These are phyloP conservation scores for Penicillium paradoxum DNA, from an alignment of 495 filamentous ascomycete species.

Conservation along the genomic window DNA sequence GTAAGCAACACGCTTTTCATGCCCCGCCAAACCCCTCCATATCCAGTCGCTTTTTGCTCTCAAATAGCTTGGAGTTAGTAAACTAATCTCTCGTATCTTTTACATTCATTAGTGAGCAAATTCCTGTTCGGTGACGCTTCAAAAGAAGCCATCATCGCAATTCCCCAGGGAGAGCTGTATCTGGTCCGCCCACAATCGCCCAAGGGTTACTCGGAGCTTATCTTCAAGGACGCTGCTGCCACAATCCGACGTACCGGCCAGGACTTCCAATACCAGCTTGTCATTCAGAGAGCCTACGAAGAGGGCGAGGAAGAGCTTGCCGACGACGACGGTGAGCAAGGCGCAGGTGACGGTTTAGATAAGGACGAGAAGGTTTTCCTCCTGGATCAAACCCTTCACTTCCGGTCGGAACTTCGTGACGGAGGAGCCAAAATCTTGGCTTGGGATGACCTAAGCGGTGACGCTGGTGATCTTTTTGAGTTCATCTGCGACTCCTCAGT, in stretches of 20 bases:
- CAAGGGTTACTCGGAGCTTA: conserved; percentile 96
- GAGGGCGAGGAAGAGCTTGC: conserved; percentile 91
- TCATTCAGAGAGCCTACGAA: conserved; percentile 92
- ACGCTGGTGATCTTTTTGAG: conserved; percentile 89
- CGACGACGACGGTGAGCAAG: conserved; percentile 81
- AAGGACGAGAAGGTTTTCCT: conserved; percentile 97
- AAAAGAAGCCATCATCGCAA: conserved; percentile 90
- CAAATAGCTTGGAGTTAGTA: neutral
- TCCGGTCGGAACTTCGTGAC: conserved; percentile 75
- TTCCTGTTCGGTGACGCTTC: conserved; percentile 87
- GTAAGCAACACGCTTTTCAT: conserved; percentile 37
- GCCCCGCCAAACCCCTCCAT: conserved; percentile 37
- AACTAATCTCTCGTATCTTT: conserved; percentile 14
- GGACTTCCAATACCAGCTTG: conserved; percentile 94
- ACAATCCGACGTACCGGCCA: conserved; percentile 88
- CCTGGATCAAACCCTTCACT: conserved; percentile 84
- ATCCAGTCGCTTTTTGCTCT: conserved; percentile 8
- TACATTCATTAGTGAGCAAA: conserved; percentile 63
- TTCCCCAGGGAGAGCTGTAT: conserved; percentile 93
- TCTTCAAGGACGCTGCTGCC: conserved; percentile 95
- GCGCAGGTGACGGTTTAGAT: conserved; percentile 60
- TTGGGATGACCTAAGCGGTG: conserved; percentile 92
- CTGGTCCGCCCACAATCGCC: conserved; percentile 91
- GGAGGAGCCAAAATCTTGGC: conserved; percentile 78
- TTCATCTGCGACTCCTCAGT: conserved; percentile 84